A percentile compares a stretch with the other conserved stretches of the same genome.
Evolutionary conservation across 2,329 filamentous ascomycete species (phyloP).

Genomic region (Fusarium sp.): DNA sequence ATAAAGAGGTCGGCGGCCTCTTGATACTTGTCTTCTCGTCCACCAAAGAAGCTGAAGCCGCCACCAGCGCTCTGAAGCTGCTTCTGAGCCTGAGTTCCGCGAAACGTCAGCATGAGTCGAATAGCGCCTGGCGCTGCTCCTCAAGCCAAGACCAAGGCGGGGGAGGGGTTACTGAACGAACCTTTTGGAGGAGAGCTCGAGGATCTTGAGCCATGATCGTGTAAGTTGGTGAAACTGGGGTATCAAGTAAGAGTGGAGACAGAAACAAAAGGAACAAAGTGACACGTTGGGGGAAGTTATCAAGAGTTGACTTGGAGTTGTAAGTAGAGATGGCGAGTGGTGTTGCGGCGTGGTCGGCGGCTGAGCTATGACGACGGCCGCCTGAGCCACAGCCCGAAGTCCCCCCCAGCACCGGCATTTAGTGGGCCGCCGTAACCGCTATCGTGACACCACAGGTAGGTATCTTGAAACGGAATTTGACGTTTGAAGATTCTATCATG

Average conservation of each 20-base stretch:
- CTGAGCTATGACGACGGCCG: slow-evolving; percentile 49
- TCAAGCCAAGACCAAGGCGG: slow-evolving; percentile 33
- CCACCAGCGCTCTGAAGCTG: slow-evolving; percentile 77
- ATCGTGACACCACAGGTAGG: slow-evolving; percentile 11
- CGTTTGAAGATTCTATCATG: slow-evolving; percentile 24
- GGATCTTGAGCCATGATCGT: slow-evolving; percentile 79
- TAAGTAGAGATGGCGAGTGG: slow-evolving; percentile 34
- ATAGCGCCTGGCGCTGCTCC: slow-evolving; percentile 4
- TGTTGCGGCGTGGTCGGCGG: slow-evolving; percentile 35
- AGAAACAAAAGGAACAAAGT: slow-evolving; percentile 12
- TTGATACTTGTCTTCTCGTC: slow-evolving; percentile 88
- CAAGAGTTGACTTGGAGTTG: slow-evolving; percentile 27
- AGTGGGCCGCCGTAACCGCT: slow-evolving; percentile 23
- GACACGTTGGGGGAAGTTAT: slow-evolving; percentile 34
- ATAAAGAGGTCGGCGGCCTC: slow-evolving; percentile 88
- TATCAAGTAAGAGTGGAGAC: slow-evolving; percentile 20
- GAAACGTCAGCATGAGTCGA: slow-evolving; percentile 23
- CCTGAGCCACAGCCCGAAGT: slow-evolving; percentile 41
- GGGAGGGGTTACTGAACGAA: slow-evolving; percentile 62
- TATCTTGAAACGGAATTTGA: slow-evolving; percentile 2
- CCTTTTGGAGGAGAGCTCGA: slow-evolving; percentile 82
- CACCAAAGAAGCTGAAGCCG: slow-evolving; percentile 92
- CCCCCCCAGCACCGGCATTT: slow-evolving; percentile 4
- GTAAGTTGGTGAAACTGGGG: slow-evolving; percentile 17
- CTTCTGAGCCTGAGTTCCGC: slow-evolving; percentile 81